Conservation (phyloP, 305 asterid genomes). For the Solanum aculeatissimum region DNA sequence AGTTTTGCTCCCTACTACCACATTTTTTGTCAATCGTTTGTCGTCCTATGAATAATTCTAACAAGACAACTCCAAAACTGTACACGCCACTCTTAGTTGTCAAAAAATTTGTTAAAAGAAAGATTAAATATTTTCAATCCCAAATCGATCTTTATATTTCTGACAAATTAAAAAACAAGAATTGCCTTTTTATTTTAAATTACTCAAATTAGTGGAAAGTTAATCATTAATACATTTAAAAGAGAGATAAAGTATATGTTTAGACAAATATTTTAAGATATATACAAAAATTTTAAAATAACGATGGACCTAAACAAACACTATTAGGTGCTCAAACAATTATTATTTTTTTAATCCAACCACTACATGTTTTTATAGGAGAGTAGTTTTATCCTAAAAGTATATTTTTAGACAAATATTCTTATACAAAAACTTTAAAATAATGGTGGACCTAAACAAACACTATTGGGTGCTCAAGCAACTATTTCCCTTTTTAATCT, state of each 20-base stretch:
- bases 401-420: too few relatives aligned
- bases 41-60: slow-evolving; percentile 60
- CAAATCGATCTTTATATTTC: not conserved
- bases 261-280: not conserved
- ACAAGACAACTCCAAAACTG: slow-evolving; percentile 65
- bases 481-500: not conserved
- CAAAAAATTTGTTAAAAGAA: slow-evolving; percentile 41
- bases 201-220: not conserved
- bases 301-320: not conserved
- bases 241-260: not conserved
- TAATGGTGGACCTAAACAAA: not conserved
- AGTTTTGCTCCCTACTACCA: slow-evolving; percentile 44
- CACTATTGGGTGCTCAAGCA: not conserved
- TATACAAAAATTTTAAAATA: not conserved
- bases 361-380: not conserved
- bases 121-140: too few relatives aligned
- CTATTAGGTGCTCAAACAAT: not conserved
- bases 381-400: not conserved
- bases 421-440: not conserved
- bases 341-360: not conserved
- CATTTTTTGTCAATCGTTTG: slow-evolving; percentile 55
- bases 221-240: not conserved
- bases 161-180: not conserved
- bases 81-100: slow-evolving; percentile 74
- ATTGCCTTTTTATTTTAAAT: not conserved